Evolutionary conservation across 345 rosid genomes (phyloP), one percentile per base, ranked within the genome.

Genomic region (Angophora floribunda): DNA sequence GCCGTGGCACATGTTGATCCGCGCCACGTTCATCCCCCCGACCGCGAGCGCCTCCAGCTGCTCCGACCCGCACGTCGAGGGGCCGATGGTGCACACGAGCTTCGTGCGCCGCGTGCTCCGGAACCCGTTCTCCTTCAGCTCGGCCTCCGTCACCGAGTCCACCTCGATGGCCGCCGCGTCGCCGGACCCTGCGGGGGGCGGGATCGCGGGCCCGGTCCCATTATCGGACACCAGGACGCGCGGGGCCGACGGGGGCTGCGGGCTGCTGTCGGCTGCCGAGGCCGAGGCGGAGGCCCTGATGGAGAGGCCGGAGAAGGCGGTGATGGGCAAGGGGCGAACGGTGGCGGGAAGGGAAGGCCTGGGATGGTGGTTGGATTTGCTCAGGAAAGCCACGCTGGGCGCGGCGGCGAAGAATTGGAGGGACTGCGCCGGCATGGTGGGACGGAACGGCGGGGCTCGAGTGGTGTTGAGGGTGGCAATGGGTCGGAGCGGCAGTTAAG

Each of bases 1-100:
- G 4, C 99, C 99, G 86, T 98, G 99, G 79, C 99, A 98, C 99
- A 98, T 97, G 82, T 98, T 98, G 86, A 98, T 92, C 85, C 99
- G 88, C 7, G 99, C 99, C 44, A 97, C 98, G 89, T 98, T 98
- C 99, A 98, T 98, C n/a, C 99, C 99, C 6, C 99, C 99, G 2
- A 92, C 97, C 9, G 99, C 99, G 84, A 97, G 91, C 41, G 99
- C 97, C 91, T 95, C 97, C 86, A 98, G 93, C 93, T 98, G 96
- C 89, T 98, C 96, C 90, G 95, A 95, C 52, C 96, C 97, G 89
- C 95, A 97, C 4, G 99, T 95, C 36, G 95, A 95, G 1, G 99
- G 99, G 9, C 99, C 99, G 78, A 98, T 96, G 85, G 99, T 98
- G 92, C 99, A 97, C 89, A 98, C 91, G 47, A 98, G 94, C 95